These are phyloP conservation scores for Populus hybrid DNA, from an alignment of 441 rosid genomes.

Conservation along the genomic window DNA sequence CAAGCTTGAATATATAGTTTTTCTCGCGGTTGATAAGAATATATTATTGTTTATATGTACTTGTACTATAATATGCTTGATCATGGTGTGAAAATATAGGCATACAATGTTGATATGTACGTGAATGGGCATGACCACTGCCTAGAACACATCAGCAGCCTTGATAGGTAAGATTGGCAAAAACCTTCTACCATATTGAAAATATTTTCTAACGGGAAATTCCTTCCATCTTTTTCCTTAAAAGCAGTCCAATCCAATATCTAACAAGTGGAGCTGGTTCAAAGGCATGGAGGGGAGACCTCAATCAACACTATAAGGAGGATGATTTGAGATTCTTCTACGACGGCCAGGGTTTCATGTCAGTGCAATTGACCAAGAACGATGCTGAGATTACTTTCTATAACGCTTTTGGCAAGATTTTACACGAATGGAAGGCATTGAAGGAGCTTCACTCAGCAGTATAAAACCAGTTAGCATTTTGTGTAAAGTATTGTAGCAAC, in stretches of 20 bases:
- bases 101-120: conserved; percentile 35
- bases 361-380: conserved; percentile 35
- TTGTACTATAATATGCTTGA: conserved; percentile 9
- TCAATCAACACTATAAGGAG: conserved; percentile 28
- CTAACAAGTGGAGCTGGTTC: conserved; percentile 78
- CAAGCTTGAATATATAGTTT: conserved; percentile 22
- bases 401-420: conserved; percentile 45
- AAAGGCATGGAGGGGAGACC: conserved; percentile 69
- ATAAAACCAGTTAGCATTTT: background rate
- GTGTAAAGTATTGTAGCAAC: background rate
- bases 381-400: conserved; percentile 35
- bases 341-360: conserved; percentile 80
- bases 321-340: conserved; percentile 45
- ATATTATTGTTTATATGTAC: conserved; percentile 46
- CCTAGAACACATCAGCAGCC: conserved; percentile 19
- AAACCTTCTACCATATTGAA: background rate
- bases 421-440: conserved; percentile 34
- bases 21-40: too few species aligned
- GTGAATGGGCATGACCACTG: conserved; percentile 61
- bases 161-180: background rate
- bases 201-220: background rate
- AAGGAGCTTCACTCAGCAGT: conserved; percentile 15
- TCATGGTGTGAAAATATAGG: background rate
- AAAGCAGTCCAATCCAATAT: conserved; percentile 47
- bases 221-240: background rate